Evolutionary conservation across 1,284 basidiomycete species (phyloP).

Genomic region (Boletus sp.): DNA sequence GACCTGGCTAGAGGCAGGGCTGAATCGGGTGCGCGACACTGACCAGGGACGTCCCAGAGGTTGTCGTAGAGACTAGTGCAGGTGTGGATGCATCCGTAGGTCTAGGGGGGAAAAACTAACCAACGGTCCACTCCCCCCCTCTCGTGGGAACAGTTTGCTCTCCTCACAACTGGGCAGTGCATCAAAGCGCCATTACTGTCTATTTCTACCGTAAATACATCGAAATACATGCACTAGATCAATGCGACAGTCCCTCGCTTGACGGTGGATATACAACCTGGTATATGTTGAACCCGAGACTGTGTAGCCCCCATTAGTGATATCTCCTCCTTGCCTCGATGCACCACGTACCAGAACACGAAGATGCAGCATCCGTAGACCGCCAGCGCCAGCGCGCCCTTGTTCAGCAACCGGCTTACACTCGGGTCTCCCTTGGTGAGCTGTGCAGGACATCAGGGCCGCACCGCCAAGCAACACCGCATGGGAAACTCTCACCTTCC

Average conservation of each 20-base stretch:
- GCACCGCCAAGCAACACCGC: background rate
- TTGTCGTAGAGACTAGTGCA: constrained; percentile 21
- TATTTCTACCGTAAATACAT: constrained; percentile 7
- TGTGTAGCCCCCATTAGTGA: constrained; percentile 29
- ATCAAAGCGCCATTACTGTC: background rate
- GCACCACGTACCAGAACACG: constrained; percentile 72
- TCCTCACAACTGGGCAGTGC: constrained; percentile 15
- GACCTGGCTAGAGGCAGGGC: constrained; percentile 1
- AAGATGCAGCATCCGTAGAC: constrained; percentile 81
- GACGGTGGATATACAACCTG: constrained; percentile 41
- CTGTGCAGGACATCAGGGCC: constrained; percentile 37
- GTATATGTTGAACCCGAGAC: constrained; percentile 76
- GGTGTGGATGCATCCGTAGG: constrained; percentile 29
- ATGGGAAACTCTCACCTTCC: constrained; percentile 54
- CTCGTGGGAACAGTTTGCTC: constrained; percentile 32
- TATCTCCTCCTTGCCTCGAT: background rate
- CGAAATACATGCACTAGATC: constrained; percentile 6
- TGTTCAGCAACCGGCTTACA: constrained; percentile 53
- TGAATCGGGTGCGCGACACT: constrained; percentile 7
- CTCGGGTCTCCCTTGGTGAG: constrained; percentile 69
- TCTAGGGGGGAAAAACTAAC: constrained; percentile 29
- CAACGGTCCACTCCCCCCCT: constrained; percentile 3
- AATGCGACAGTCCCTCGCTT: constrained; percentile 16
- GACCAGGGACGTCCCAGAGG: constrained; percentile 6
- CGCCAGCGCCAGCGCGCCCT: constrained; percentile 63